Conservation (phyloP, 1,284 basidiomycete species). For the Leccinum huronense region DNA sequence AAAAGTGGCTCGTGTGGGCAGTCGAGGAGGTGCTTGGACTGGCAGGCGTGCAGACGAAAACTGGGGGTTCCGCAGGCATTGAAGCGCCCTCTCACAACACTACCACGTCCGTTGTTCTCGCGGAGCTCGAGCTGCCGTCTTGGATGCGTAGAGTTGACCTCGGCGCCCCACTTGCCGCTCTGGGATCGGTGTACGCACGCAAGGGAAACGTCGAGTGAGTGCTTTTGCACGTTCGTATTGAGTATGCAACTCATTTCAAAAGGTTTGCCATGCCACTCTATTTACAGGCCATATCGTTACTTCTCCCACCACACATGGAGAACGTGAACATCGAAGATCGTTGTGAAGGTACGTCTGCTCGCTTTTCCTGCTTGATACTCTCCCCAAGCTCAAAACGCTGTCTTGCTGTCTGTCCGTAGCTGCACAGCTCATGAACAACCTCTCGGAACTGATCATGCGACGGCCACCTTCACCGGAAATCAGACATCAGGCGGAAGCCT, state of each 20-base stretch:
- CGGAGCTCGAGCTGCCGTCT: conserved; percentile 55
- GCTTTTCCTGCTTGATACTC: neutral
- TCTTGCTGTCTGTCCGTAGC: conserved; percentile 45
- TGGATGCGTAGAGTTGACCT: conserved; percentile 64
- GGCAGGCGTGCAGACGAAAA: conserved; percentile 25
- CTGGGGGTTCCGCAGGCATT: neutral
- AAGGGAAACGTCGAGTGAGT: conserved; percentile 62
- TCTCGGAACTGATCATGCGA: conserved; percentile 59
- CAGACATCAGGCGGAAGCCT: conserved; percentile 56
- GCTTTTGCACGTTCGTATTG: conserved; percentile 1
- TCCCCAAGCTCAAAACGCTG: neutral
- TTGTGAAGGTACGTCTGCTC: conserved; percentile 50
- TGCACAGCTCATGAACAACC: conserved; percentile 69
- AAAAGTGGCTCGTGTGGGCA: conserved; percentile 59
- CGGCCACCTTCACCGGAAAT: conserved; percentile 45
- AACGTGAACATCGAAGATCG: conserved; percentile 46
- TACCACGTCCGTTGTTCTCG: conserved; percentile 34
- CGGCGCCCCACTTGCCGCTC: conserved; percentile 65
- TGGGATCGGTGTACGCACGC: conserved; percentile 62
- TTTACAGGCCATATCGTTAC: conserved; percentile 62
- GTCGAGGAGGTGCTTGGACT: conserved; percentile 58
- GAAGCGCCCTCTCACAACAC: neutral
- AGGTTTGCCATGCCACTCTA: conserved; percentile 69
- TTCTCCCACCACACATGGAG: conserved; percentile 51
- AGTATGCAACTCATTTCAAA: conserved; percentile 5